phyloP scores from a whole-genome alignment of 23 red algal genomes.

The Gracilariopsis chorda region DNA sequence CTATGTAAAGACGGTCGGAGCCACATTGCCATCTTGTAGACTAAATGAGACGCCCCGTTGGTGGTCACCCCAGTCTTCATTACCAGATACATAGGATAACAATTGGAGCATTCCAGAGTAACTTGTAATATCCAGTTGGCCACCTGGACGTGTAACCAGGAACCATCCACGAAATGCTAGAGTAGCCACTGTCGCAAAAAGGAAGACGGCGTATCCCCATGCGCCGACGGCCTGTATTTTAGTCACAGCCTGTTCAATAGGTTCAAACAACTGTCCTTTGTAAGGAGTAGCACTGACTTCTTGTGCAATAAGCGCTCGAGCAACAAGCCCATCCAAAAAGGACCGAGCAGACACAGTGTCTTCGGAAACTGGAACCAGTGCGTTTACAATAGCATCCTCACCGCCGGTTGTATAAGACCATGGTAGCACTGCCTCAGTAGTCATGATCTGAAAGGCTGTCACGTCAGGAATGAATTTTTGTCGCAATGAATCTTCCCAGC shows the following conservation, averaged over 20 bases:
- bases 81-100: too few species aligned
- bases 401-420: background rate
- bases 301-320: background rate
- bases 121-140: too few species aligned
- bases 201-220: background rate
- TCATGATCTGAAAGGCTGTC: background rate
- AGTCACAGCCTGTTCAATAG: background rate
- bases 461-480: background rate
- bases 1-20: too few species aligned
- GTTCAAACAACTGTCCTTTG: background rate
- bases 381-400: background rate
- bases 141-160: too few species aligned
- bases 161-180: background rate
- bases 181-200: background rate
- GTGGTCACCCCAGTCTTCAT: too few species aligned
- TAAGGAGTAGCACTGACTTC: background rate
- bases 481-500: background rate
- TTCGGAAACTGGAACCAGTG: background rate
- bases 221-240: background rate
- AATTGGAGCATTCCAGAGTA: too few species aligned
- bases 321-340: background rate
- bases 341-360: background rate
- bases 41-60: too few species aligned
- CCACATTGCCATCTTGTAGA: too few species aligned
- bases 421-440: background rate